Evolutionary conservation across 2,329 filamentous ascomycete species (phyloP).

Genomic region (Lachnellula arida): DNA sequence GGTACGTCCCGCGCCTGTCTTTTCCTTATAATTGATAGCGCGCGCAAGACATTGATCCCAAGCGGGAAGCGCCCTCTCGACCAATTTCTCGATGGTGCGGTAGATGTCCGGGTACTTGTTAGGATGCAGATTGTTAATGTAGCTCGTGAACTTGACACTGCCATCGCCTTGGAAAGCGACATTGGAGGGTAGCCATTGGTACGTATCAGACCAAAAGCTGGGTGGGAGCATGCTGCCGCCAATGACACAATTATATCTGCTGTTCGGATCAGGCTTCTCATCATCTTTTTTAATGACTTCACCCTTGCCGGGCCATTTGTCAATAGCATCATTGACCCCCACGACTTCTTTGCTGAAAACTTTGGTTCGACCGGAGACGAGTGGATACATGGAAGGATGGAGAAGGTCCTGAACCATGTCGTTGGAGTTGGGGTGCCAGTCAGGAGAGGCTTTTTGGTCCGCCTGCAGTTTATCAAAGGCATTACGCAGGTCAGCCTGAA

Average conservation of each 20-base stretch:
- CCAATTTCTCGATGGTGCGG: constrained; percentile 32
- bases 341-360: constrained; percentile 33
- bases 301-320: constrained; percentile 3
- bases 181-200: constrained; percentile 41
- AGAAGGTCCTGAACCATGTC: constrained; percentile 56
- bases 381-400: constrained; percentile 59
- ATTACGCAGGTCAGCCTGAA: not conserved
- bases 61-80: constrained; percentile 29
- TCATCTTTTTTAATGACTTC: not conserved
- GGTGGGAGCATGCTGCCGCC: not conserved
- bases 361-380: constrained; percentile 48
- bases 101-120: constrained; percentile 32
- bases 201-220: constrained; percentile 31
- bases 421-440: constrained; percentile 58
- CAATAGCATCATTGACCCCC: constrained; percentile 22
- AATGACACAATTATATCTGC: not conserved
- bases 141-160: constrained; percentile 17
- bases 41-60: constrained; percentile 28
- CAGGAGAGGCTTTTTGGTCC: constrained; percentile 44
- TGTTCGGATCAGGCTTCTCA: not conserved
- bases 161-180: constrained; percentile 23
- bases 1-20: not conserved
- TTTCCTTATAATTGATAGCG: not conserved
- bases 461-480: constrained; percentile 41
- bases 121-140: constrained; percentile 38